Base-by-base conservation (phyloP, 1,139 yeast species). In the Debaryomyces subglobosus region DNA sequence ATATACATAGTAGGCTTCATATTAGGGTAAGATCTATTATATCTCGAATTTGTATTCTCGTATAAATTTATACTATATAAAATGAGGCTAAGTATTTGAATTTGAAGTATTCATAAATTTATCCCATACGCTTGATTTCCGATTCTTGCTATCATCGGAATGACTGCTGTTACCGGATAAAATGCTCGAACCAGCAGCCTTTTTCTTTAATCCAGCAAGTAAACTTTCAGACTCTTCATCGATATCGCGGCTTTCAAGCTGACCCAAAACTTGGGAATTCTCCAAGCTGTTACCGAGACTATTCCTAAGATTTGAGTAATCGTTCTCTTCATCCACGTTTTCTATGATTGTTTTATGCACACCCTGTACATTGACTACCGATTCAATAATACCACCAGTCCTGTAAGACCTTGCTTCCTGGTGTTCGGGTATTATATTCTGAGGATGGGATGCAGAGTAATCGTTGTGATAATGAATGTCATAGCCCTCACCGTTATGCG, bases 261-360 rank as follows among this genome's bases (percentile, higher is more conserved):
- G 15, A 13, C 30, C 30, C 44, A 30, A 12, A 16, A 40, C 15
- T n/a, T 40, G 32, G 7, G 30, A 6, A n/a, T 24, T 35, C 15
- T 24, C 38, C 9, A 18, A 10, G n/a, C 34, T 51, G 45, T 51
- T 38, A 13, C 43, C 42, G 34, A 8, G 13, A 29, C 36, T 30
- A 32, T 15, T 30, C 15, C 8, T n/a, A 30, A 30, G 37, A 5
- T 40, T 47, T 50, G 32, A 45, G 20, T 53, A 55, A n/a, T 52
- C 44, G 41, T 57, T 63, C 35, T 74, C 79, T 24, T 65, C 70
- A 47, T 75, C 80, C 10, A 73, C 76, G 55, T 81, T 83, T 59
- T 86, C 92, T 62, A 91, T 90, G 53, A 91, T 88, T 5, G 96
- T 89, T 71, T 91, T 91, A 59, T 84, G 86, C 15, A 89, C 89